Conservation (phyloP, 2,329 filamentous ascomycete genomes). For the Fusarium pseudonygamai region DNA sequence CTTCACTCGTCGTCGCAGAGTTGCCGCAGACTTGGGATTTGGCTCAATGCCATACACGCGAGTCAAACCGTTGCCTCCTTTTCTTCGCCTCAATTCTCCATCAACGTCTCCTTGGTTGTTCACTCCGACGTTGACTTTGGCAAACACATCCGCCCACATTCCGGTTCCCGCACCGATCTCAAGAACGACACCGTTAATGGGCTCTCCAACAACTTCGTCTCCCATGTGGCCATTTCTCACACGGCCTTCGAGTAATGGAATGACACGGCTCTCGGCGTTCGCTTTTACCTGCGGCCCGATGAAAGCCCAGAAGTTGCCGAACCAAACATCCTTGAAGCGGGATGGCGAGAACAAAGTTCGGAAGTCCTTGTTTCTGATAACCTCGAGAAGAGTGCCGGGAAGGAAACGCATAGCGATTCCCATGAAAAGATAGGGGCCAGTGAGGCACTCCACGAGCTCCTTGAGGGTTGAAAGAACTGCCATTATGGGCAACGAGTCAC, state of each 20-base stretch:
- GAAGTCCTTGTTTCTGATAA: slow-evolving; percentile 51
- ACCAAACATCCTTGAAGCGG: slow-evolving; percentile 62
- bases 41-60: slow-evolving; percentile 73
- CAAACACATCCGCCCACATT: slow-evolving; percentile 67
- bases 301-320: slow-evolving; percentile 68
- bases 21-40: slow-evolving; percentile 62
- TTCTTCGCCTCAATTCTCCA: slow-evolving; percentile 36
- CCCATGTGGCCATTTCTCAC: slow-evolving; percentile 51
- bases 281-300: slow-evolving; percentile 61
- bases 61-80: slow-evolving; percentile 45
- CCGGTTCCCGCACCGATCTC: slow-evolving; percentile 72
- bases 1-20: slow-evolving; percentile 57
- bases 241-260: slow-evolving; percentile 64
- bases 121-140: slow-evolving; percentile 38
- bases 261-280: slow-evolving; percentile 54
- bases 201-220: slow-evolving; percentile 46
- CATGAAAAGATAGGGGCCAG: slow-evolving; percentile 65
- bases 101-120: background rate
- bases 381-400: slow-evolving; percentile 58
- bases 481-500: slow-evolving; percentile 35
- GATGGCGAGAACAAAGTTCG: slow-evolving; percentile 53
- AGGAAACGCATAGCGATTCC: slow-evolving; percentile 58
- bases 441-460: slow-evolving; percentile 48
- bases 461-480: slow-evolving; percentile 34
- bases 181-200: slow-evolving; percentile 62